A percentile compares a stretch with the other conserved stretches of the same genome.
Conservation (phyloP, 352 stramenopile genomes). For the Phytophthora idaei region DNA sequence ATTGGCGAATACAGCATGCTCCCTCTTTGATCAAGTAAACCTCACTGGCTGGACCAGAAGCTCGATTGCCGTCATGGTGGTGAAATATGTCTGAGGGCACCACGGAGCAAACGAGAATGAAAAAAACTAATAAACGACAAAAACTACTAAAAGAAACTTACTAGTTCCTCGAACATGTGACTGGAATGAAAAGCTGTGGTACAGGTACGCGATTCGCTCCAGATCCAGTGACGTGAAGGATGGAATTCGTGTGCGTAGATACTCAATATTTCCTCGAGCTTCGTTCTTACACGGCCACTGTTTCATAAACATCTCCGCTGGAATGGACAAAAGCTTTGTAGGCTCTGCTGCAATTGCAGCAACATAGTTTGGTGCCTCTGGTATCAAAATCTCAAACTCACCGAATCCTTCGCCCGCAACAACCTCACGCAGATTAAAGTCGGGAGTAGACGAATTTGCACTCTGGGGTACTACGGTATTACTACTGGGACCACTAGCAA, state of each 20-base stretch:
- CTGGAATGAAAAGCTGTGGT: slow-evolving; percentile 56
- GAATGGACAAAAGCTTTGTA: slow-evolving; percentile 62
- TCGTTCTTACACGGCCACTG: slow-evolving; percentile 45
- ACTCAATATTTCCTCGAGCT: slow-evolving; percentile 51
- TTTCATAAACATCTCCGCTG: slow-evolving; percentile 46
- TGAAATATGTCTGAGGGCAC: slow-evolving; percentile 43
- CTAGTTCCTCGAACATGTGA: slow-evolving; percentile 48
- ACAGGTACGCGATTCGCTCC: slow-evolving; percentile 64
- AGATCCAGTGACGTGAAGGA: slow-evolving; percentile 56
- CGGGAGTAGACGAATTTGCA: not conserved
- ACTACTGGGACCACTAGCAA: slow-evolving; percentile 34
- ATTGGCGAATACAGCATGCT: slow-evolving; percentile 51
- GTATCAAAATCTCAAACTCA: slow-evolving; percentile 66
- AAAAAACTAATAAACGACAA: slow-evolving; percentile 6
- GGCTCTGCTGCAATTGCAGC: slow-evolving; percentile 54
- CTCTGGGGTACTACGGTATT: slow-evolving; percentile 10
- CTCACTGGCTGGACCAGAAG: slow-evolving; percentile 12
- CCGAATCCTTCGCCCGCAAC: slow-evolving; percentile 52
- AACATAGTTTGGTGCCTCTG: slow-evolving; percentile 38
- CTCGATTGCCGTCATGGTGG: slow-evolving; percentile 22
- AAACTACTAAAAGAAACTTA: slow-evolving; percentile 23
- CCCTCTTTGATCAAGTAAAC: slow-evolving; percentile 62
- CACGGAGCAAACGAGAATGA: too few species aligned
- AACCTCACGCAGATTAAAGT: slow-evolving; percentile 51
- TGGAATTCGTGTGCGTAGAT: slow-evolving; percentile 44